Percentiles rank a stretch among this genome's conserved stretches.
Evolutionary conservation across 805 yeast species (phyloP).

Genomic region (Metschnikowia reukaufii): DNA sequence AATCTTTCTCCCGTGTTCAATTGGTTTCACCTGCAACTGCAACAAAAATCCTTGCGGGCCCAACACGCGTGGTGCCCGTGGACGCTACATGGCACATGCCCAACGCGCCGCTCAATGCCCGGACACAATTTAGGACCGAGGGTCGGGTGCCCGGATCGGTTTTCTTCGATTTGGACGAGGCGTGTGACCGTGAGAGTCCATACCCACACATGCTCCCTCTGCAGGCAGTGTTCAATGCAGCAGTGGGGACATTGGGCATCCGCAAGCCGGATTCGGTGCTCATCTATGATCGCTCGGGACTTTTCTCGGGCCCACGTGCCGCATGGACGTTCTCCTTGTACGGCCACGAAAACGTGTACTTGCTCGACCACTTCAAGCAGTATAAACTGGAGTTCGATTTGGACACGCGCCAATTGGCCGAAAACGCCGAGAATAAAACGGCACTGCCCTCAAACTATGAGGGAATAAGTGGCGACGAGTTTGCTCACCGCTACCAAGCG

Average conservation of each 20-base stretch:
- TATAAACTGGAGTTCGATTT: conserved; percentile 48
- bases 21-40: conserved; percentile 6
- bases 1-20: background rate
- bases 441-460: conserved; percentile 16
- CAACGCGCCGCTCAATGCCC: conserved; percentile 58
- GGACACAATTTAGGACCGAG: conserved; percentile 50
- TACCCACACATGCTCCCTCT: conserved; percentile 93
- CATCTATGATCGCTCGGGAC: conserved; percentile 81
- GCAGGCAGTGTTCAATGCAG: conserved; percentile 50
- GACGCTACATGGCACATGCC: conserved; percentile 97
- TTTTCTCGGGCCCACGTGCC: conserved; percentile 86
- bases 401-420: conserved; percentile 11
- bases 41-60: conserved; percentile 13
- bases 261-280: conserved; percentile 58
- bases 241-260: conserved; percentile 58
- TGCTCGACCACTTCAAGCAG: conserved; percentile 66
- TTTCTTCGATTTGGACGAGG: conserved; percentile 21
- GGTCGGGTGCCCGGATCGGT: conserved; percentile 46
- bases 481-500: conserved; percentile 33
- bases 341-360: conserved; percentile 67
- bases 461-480: conserved; percentile 25
- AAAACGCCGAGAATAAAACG: conserved; percentile 15
- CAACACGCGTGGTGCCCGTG: conserved; percentile 49
- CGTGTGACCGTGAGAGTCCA: conserved; percentile 44
- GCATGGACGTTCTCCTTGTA: conserved; percentile 86